Percentiles rank a stretch among this genome's conserved stretches.
phyloP scores from a whole-genome alignment of 768 basidiomycete genomes.

The Pleurotus salmoneostramineus region DNA sequence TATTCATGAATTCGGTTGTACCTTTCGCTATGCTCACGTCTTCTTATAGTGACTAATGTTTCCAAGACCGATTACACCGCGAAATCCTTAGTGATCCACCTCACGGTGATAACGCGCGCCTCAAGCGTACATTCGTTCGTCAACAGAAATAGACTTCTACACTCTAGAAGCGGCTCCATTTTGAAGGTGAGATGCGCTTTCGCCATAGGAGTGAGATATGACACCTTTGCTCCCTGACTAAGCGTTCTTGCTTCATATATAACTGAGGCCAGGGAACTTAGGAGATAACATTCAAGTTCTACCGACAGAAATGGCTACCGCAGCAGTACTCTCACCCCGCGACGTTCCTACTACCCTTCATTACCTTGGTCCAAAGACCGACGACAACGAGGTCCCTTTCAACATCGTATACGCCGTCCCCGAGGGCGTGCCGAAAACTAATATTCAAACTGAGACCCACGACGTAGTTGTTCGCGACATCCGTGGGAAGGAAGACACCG shows the following conservation, averaged over 20 bases:
- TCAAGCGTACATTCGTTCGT: no score
- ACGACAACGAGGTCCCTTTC: conserved; percentile 11
- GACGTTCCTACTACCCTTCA: conserved; percentile 7
- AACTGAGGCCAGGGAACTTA: background rate
- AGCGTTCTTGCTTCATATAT: background rate
- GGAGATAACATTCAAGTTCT: background rate
- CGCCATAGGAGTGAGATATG: background rate
- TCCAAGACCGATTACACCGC: background rate
- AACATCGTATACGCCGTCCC: conserved; percentile 11
- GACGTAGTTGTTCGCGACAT: conserved; percentile 24
- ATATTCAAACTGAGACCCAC: conserved; percentile 18
- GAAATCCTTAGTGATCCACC: background rate
- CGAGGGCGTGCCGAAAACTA: conserved; percentile 11
- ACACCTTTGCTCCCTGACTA: background rate
- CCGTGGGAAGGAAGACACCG: conserved; percentile 27
- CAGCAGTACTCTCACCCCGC: conserved; percentile 6
- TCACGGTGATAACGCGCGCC: background rate
- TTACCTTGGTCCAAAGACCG: conserved; percentile 2
- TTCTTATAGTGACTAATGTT: background rate
- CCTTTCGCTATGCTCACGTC: background rate
- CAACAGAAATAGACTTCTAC: no score
- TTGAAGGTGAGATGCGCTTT: background rate
- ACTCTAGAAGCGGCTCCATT: background rate
- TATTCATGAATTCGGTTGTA: background rate
- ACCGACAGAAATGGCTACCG: conserved; percentile 3